Base-by-base conservation (phyloP, 768 basidiomycete species). In the Kwoniella sp. region DNA sequence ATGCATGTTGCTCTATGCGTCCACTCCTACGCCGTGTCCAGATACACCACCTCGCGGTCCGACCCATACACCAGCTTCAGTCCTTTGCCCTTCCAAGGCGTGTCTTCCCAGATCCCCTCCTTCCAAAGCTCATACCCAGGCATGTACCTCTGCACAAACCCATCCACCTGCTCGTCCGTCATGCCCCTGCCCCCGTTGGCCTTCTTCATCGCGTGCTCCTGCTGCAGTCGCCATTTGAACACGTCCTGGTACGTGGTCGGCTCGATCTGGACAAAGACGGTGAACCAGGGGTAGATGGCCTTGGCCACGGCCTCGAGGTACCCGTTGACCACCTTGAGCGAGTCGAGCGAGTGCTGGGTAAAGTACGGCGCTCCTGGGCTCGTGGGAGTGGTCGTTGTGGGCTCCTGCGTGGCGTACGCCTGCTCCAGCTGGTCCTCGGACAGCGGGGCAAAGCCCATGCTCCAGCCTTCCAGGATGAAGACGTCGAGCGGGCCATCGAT, bases 381-480 rank as follows among this genome's bases (percentile, higher is more conserved):
- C n/a, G n/a, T n/a, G n/a, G n/a, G n/a, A n/a, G n/a, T n/a, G n/a
- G n/a, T n/a, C 59, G 25, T 46, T 46, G 44, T 50, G 32, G 14
- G 37, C 38, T 17, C n/a, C 2, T 4, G 55, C 66, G 48, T 33
- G 5, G 57, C 45, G 53, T 85, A 89, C 26, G 79, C 76, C 32
- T 67, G 67, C 37, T 81, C 78, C 28, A 89, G 70, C 54, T 82
- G 80, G 9, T 77, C 73, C 15, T 59, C 39, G 0, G 77, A 62
- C 5, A 88, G 77, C 1, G 89, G 84, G 44, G 79, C 79, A 69
- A 95, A 96, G 0, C 92, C 91, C 10, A 86, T 81, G 74, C 84
- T 88, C 92, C 92, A 96, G 4, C 92, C 92, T 75, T 96, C 92
- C 44, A 95, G 76, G 41, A 96, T 79, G 36, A 95, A 84, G 9